Evolutionary conservation across 148 eudicot species (phyloP).

Genomic region (Agrostemma githago): DNA sequence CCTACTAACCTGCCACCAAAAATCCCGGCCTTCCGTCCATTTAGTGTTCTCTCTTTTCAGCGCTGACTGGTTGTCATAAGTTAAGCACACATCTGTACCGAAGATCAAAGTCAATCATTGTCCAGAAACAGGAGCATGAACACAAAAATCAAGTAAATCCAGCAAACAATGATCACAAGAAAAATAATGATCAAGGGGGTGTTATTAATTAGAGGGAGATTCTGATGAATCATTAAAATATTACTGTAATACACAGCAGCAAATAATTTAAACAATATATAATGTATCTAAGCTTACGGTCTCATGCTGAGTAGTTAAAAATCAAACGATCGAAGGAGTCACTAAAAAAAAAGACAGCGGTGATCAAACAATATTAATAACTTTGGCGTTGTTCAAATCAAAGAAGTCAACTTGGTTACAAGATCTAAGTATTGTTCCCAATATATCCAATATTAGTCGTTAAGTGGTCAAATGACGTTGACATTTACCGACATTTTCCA

Average conservation of each 20-base stretch:
- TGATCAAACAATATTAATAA: background rate
- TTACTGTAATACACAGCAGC: background rate
- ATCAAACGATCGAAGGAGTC: background rate
- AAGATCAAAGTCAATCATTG: constrained; percentile 16
- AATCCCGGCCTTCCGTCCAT: constrained; percentile 80
- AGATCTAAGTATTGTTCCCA: background rate
- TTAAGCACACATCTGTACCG: constrained; percentile 73
- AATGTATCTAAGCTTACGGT: background rate
- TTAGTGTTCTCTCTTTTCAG: constrained; percentile 71
- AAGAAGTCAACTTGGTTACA: constrained; percentile 1
- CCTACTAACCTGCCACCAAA: constrained; percentile 95
- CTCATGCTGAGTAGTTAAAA: background rate
- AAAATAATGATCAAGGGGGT: background rate
- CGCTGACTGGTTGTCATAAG: constrained; percentile 75
- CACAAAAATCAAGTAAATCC: background rate
- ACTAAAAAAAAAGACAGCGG: background rate
- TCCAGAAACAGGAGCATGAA: background rate
- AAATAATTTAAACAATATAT: background rate
- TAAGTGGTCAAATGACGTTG: background rate
- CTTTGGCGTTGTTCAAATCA: background rate
- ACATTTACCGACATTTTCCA: background rate
- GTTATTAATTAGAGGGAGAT: background rate
- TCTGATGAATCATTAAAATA: background rate
- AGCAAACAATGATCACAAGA: background rate
- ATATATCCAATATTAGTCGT: background rate